phyloP scores from a whole-genome alignment of 805 yeast genomes.

The Candida manassasensis region DNA sequence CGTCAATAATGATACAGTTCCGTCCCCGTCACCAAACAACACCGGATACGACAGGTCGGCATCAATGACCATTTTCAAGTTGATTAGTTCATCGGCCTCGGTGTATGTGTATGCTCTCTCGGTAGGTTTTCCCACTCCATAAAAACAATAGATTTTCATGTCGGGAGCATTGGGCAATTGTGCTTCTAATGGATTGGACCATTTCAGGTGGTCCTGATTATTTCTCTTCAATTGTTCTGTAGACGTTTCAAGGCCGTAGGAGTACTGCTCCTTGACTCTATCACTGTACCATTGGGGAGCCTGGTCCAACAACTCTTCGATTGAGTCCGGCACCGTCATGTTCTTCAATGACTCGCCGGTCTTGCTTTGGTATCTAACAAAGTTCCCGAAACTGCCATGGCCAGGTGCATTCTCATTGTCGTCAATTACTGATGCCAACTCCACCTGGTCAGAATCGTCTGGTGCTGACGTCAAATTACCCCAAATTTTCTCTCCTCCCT shows the following conservation, averaged over 20 bases:
- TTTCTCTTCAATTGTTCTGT: slow-evolving; percentile 57
- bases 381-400: slow-evolving; percentile 56
- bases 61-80: slow-evolving; percentile 68
- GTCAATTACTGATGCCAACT: slow-evolving; percentile 12
- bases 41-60: slow-evolving; percentile 62
- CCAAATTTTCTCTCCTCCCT: slow-evolving; percentile 91
- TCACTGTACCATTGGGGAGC: slow-evolving; percentile 75
- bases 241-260: slow-evolving; percentile 69
- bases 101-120: slow-evolving; percentile 88
- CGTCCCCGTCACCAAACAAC: slow-evolving; percentile 87
- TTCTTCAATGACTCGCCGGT: slow-evolving; percentile 39
- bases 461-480: slow-evolving; percentile 68
- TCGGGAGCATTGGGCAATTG: slow-evolving; percentile 92
- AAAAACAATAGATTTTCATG: slow-evolving; percentile 81
- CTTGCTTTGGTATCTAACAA: slow-evolving; percentile 56
- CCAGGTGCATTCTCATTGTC: slow-evolving; percentile 24
- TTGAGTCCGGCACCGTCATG: slow-evolving; percentile 61
- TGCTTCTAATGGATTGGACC: slow-evolving; percentile 95
- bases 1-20: slow-evolving; percentile 83
- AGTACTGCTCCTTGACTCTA: slow-evolving; percentile 65
- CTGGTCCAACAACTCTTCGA: slow-evolving; percentile 57
- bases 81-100: slow-evolving; percentile 50
- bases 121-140: slow-evolving; percentile 96
- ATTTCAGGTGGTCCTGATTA: slow-evolving; percentile 67
- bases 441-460: slow-evolving; percentile 50